These are phyloP conservation scores for Teunomyces kruisii DNA, from an alignment of 805 yeast species.

Conservation along the genomic window DNA sequence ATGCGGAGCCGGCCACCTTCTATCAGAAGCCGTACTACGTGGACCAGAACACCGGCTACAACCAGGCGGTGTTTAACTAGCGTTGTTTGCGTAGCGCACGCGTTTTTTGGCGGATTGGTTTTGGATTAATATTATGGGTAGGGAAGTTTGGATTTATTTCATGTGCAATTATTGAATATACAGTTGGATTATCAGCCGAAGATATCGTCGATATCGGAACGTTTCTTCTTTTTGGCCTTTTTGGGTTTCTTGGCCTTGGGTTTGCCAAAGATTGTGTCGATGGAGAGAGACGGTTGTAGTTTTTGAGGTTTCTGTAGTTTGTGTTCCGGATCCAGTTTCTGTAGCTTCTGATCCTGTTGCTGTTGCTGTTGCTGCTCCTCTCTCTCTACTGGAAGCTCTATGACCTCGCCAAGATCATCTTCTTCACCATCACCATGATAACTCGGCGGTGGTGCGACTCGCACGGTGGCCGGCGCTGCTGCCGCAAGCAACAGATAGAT, in stretches of 20 bases:
- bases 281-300: neutral
- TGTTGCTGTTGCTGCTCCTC: too few relatives aligned
- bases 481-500: slow-evolving; percentile 27
- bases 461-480: slow-evolving; percentile 5
- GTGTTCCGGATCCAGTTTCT: too few relatives aligned
- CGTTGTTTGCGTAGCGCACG: neutral
- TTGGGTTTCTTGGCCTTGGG: too few relatives aligned
- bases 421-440: too few relatives aligned
- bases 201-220: slow-evolving; percentile 63
- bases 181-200: slow-evolving; percentile 48
- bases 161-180: neutral
- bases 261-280: slow-evolving; percentile 12
- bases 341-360: too few relatives aligned
- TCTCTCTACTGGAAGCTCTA: neutral
- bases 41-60: slow-evolving; percentile 2
- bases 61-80: slow-evolving; percentile 2
- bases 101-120: neutral
- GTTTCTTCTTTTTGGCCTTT: slow-evolving; percentile 8
- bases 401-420: neutral
- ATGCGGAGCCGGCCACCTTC: neutral
- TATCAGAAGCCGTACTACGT: slow-evolving; percentile 2
- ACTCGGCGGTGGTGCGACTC: too few relatives aligned
- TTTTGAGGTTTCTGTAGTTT: too few relatives aligned
- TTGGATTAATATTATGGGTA: neutral
- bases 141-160: slow-evolving; percentile 1